These are phyloP conservation scores for Babesia bigemina DNA, from an alignment of 169 alveolate genomes.

Conservation along the genomic window DNA sequence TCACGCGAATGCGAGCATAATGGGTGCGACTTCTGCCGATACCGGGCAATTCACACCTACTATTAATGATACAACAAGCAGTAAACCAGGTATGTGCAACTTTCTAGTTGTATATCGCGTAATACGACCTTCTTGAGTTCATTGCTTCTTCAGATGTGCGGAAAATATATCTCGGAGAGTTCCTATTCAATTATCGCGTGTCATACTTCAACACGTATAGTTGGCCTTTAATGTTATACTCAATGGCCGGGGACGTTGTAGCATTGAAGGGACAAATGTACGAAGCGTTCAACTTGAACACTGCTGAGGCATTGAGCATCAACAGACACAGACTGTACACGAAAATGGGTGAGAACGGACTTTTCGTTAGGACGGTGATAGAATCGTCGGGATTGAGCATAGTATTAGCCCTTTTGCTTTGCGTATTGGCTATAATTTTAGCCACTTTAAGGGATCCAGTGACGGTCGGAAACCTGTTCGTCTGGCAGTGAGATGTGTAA, in stretches of 20 bases:
- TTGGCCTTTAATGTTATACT: conserved; percentile 1
- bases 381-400: background rate
- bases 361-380: background rate
- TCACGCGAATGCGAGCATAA: conserved; percentile 25
- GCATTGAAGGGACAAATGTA: background rate
- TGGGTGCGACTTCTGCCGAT: background rate
- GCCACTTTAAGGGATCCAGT: conserved; percentile 13
- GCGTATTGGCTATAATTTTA: conserved; percentile 4
- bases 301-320: background rate
- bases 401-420: background rate
- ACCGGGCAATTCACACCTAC: background rate
- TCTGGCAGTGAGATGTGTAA: conserved; percentile 26
- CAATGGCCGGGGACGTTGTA: background rate
- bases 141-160: conserved; percentile 8
- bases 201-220: conserved; percentile 37
- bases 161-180: conserved; percentile 61
- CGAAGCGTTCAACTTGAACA: background rate
- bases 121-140: background rate
- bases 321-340: conserved; percentile 4
- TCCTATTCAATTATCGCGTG: conserved; percentile 61
- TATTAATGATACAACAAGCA: background rate
- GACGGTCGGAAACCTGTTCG: conserved; percentile 7
- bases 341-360: conserved; percentile 36
- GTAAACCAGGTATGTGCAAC: conserved; percentile 7
- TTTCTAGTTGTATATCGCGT: background rate